These are phyloP conservation scores for Arthrobotrys sinensis DNA, from an alignment of 2,329 filamentous ascomycete genomes.

Conservation along the genomic window DNA sequence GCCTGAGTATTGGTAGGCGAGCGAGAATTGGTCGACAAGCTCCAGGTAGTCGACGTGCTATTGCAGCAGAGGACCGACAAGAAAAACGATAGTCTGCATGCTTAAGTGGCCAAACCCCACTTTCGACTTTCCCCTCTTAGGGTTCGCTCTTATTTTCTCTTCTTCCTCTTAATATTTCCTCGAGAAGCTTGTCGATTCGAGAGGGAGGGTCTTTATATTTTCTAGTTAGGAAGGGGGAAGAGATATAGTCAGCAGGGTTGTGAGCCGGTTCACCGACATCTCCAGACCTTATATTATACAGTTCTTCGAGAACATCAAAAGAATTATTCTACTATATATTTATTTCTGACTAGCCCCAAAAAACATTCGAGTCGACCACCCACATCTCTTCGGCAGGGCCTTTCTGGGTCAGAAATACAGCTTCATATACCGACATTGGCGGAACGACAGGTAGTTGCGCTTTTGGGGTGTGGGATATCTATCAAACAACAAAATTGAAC, in stretches of 20 bases:
- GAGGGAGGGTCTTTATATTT: conserved; percentile 54
- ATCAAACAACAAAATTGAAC: conserved; percentile 61
- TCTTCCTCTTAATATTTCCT: conserved; percentile 49
- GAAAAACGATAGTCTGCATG: conserved; percentile 58
- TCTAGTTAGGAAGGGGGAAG: conserved; percentile 57
- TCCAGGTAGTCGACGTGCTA: conserved; percentile 48
- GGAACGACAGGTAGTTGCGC: conserved; percentile 30
- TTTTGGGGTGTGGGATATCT: conserved; percentile 35
- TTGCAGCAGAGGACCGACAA: conserved; percentile 41
- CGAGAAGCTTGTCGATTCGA: conserved; percentile 56
- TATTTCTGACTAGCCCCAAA: conserved; percentile 35
- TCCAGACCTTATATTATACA: conserved; percentile 29
- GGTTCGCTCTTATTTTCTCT: conserved; percentile 33
- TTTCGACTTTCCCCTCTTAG: conserved; percentile 54
- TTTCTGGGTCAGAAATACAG: conserved; percentile 27
- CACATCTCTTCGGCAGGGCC: conserved; percentile 27
- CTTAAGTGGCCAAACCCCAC: conserved; percentile 62
- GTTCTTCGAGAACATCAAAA: conserved; percentile 16
- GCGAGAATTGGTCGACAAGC: conserved; percentile 58
- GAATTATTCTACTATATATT: conserved; percentile 31
- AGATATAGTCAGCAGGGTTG: conserved; percentile 41
- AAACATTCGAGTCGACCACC: conserved; percentile 24
- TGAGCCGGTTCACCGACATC: conserved; percentile 37
- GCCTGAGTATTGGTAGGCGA: conserved; percentile 57
- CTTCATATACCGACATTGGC: conserved; percentile 16